Evolutionary conservation across 202 grass and related monocot species (phyloP).

Genomic region (Zizania palustris): DNA sequence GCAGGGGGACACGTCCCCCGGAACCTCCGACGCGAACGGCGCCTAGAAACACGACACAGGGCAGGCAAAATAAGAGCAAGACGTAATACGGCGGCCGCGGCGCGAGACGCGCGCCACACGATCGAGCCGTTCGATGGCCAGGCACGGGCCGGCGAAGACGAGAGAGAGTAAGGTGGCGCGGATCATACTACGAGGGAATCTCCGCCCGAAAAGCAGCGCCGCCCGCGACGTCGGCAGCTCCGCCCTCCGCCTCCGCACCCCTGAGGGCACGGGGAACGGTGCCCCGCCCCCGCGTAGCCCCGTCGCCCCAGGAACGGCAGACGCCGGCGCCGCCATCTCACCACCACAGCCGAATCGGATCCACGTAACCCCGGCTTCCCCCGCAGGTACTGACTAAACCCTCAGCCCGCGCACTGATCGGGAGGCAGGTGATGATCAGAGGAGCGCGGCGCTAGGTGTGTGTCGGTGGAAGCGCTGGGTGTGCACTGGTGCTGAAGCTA

Average conservation of each 20-base stretch:
- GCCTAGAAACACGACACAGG: slow-evolving; percentile 24
- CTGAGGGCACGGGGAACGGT: slow-evolving; percentile 12
- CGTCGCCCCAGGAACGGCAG: slow-evolving; percentile 35
- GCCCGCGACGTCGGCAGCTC: slow-evolving; percentile 15
- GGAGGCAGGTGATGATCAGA: slow-evolving; percentile 14
- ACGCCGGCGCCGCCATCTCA: slow-evolving; percentile 48
- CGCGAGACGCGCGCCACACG: neutral
- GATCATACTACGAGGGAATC: slow-evolving; percentile 34
- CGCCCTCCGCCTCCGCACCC: neutral
- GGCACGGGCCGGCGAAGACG: neutral
- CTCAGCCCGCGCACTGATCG: slow-evolving; percentile 13
- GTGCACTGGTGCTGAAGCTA: slow-evolving; percentile 14
- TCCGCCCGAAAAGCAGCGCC: slow-evolving; percentile 12
- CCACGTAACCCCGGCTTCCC: neutral
- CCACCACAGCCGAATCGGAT: slow-evolving; percentile 18
- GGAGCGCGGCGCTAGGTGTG: neutral
- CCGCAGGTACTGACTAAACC: slow-evolving; percentile 30
- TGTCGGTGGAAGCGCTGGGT: too few relatives aligned
- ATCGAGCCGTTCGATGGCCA: neutral
- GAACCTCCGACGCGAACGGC: slow-evolving; percentile 35
- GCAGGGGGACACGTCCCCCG: slow-evolving; percentile 26
- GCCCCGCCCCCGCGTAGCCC: slow-evolving; percentile 25
- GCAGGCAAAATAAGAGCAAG: slow-evolving; percentile 10
- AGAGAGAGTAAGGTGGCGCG: neutral
- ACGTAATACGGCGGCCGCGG: neutral